Base-by-base conservation (phyloP, 768 basidiomycete species). In the Termitomyces bulborhizus region DNA sequence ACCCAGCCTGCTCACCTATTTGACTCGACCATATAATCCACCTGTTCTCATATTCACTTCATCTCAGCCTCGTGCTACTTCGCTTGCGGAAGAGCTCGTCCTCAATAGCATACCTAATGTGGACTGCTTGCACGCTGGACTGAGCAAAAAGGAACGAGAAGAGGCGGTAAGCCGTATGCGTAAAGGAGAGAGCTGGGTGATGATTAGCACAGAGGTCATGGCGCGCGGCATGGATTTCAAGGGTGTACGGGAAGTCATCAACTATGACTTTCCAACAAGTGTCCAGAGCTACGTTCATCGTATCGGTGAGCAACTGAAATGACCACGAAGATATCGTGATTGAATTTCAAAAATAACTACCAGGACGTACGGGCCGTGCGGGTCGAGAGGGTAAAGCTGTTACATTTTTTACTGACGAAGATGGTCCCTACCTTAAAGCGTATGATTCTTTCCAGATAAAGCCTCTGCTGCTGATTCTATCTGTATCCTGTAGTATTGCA, bases 141-240 rank as follows among this genome's bases (percentile, higher is more conserved):
- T 95, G 77, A 89, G 82, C 3, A 86, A 84, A 63, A 88, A 88
- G 63, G 90, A 94, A 68, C 81, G 97, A 53, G 92, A 95, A 63
- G 85, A 94, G 63, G 84, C 89, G 16, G 78, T 97, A 9, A 75
- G 78, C 40, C 82, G 88, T 34, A 96, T 99, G 86, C 85, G 91
- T 27, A 79, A 77, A 62, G 97, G 95, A 0, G 83, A 91, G 66
- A 88, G 91, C 57, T 98, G 97, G 97, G 83, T 95, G 34, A 83
- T 98, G 81, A 81, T 99, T 45, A 91, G 88, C 60, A 99, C 97
- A 24, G 97, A 99, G 68, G 90, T 98, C 49, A 90, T 98, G 91
- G 93, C 93, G 24, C 82, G 97, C 62, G 97, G 97, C 3, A 94
- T 99, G 88, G 97, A 98, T 66, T 98, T 99, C 76, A 90, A 88